Evolutionary conservation across 192 early-diverging fungal species (phyloP), one percentile per base, ranked within the genome.

Genomic region (Phlyctochytrium bullatum): DNA sequence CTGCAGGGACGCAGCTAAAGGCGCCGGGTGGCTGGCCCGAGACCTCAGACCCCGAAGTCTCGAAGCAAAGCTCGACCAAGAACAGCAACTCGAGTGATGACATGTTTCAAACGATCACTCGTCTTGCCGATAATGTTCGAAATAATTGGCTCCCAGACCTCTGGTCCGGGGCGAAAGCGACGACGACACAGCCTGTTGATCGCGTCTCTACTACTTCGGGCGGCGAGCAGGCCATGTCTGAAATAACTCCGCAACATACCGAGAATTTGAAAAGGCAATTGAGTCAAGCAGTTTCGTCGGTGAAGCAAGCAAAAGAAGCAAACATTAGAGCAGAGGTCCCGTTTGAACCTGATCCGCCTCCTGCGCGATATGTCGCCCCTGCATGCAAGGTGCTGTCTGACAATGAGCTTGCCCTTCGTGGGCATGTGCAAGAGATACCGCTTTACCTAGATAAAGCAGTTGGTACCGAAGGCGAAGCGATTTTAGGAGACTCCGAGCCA

Each of bases 221-320:
- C 6, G 40, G 40, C 40, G 40, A 6, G 6, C 40, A 47, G 40
- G 40, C 40, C 40, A 20, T 14, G 20, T 47, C 40, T 63, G 75
- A 75, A 57, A 36, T 73, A 56, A 72, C 61, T 17, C 69, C 70
- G 32, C 34, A 53, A 17, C 59, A 68, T 71, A 73, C 73, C 16
- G 52, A 59, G 12, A 68, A 76, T 53, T 52, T 76, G 34, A 69
- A 76, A 59, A 66, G 35, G 10, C 80, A 82, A 52, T 76, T 84
- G 25, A 33, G 62, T 2, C 32, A 40, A 20, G 78, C 83, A 20
- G 52, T 84, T 30, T 34, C 65, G 27, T 40, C 74, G 0, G 66
- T 81, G 1, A 71, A 64, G 12, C 56, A 47, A 25, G 54, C 73
- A 10, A 34, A 29, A 6, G 80, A 84, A 6, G 59, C 83, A n/a